These are phyloP conservation scores for Colletotrichum sp. DNA, from an alignment of 2,329 filamentous ascomycete genomes.

Conservation along the genomic window DNA sequence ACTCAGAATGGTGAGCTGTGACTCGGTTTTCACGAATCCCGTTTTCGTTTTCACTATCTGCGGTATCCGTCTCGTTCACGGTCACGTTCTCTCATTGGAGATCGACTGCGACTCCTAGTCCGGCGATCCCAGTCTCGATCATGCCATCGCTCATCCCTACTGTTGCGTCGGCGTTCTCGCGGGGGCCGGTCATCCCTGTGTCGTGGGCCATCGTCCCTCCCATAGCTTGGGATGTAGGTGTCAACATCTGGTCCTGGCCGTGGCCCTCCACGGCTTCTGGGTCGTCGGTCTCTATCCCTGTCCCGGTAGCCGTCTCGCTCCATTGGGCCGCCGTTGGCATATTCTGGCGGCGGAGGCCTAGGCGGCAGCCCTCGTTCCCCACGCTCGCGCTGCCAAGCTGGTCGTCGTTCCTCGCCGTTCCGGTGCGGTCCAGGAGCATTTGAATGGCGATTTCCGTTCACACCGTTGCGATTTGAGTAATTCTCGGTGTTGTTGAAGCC, in stretches of 20 bases:
- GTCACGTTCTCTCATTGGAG: conserved; percentile 40
- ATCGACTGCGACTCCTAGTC: conserved; percentile 45
- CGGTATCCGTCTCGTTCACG: conserved; percentile 53
- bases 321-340: conserved; percentile 34
- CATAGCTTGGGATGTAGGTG: conserved; percentile 56
- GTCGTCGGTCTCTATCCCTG: conserved; percentile 32
- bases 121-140: conserved; percentile 43
- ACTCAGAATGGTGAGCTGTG: not conserved
- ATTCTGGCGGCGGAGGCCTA: conserved; percentile 53
- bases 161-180: conserved; percentile 23
- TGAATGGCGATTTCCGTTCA: conserved; percentile 50
- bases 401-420: conserved; percentile 50
- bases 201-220: conserved; percentile 34
- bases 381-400: conserved; percentile 60
- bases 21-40: not conserved
- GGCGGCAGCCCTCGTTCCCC: conserved; percentile 57
- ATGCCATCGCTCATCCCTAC: conserved; percentile 32
- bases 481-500: conserved; percentile 58
- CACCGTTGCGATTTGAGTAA: conserved; percentile 53
- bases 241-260: conserved; percentile 43
- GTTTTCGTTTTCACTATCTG: conserved; percentile 39
- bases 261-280: conserved; percentile 35
- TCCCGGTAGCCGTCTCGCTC: conserved; percentile 45
- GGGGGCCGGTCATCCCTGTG: conserved; percentile 32
- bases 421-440: conserved; percentile 32